These are phyloP conservation scores for Sherardia arvensis DNA, from an alignment of 257 asterid genomes.

Conservation along the genomic window DNA sequence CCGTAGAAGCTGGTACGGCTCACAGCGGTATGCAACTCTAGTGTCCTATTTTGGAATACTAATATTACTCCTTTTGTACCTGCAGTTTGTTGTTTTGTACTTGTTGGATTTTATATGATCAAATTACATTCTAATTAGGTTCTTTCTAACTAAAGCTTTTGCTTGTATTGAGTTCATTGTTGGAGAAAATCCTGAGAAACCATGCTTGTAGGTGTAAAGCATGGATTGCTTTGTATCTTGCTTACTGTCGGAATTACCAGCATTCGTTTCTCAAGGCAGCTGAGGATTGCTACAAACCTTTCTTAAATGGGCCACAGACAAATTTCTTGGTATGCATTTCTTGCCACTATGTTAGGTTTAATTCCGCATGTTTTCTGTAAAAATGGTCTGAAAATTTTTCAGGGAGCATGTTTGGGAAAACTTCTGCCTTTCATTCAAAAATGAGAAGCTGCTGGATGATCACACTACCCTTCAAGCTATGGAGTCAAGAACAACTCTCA, in stretches of 20 bases:
- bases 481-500: conserved; percentile 70
- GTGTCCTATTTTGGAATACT: conserved; percentile 38
- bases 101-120: background rate
- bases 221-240: conserved; percentile 48
- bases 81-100: conserved; percentile 16
- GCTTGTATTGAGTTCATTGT: conserved; percentile 47
- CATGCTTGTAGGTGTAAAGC: conserved; percentile 46
- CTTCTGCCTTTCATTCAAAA: conserved; percentile 58
- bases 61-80: conserved; percentile 46
- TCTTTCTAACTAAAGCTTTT: conserved; percentile 32
- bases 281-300: too few relatives aligned
- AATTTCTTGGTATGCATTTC: conserved; percentile 49
- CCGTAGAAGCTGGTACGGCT: conserved; percentile 21
- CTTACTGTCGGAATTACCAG: conserved; percentile 20
- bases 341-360: too few relatives aligned
- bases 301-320: conserved; percentile 42
- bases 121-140: background rate
- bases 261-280: too few relatives aligned
- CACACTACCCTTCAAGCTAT: conserved; percentile 30
- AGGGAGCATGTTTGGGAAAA: conserved; percentile 94
- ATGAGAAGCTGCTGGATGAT: conserved; percentile 48
- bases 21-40: conserved; percentile 30
- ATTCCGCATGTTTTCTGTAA: background rate
- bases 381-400: conserved; percentile 20
- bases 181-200: conserved; percentile 59